A percentile compares a stretch with the other conserved stretches of the same genome.
phyloP scores from a whole-genome alignment of 106 monocot species.

The Acorus calamus region DNA sequence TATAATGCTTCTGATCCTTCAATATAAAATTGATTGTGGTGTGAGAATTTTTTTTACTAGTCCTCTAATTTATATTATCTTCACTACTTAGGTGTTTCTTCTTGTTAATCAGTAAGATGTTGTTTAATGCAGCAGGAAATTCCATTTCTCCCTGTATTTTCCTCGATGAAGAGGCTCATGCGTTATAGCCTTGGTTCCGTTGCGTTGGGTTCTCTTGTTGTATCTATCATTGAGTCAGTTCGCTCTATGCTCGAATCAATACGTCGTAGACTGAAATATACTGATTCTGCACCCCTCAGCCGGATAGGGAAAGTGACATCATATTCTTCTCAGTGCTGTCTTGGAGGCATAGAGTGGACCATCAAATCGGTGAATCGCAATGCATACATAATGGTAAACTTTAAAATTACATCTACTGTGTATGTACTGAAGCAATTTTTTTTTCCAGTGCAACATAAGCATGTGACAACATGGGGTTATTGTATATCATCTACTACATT shows the following conservation, averaged over 20 bases:
- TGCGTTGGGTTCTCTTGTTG: conserved; percentile 79
- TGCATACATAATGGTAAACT: conserved; percentile 75
- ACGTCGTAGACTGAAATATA: conserved; percentile 50
- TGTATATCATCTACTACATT: too few species aligned
- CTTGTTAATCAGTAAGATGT: too few species aligned
- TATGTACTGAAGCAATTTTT: too few species aligned
- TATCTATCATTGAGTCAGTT: conserved; percentile 64
- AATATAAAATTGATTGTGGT: too few species aligned
- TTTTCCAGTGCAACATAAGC: not conserved
- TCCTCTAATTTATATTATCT: too few species aligned
- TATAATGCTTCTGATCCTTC: too few species aligned
- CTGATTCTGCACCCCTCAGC: conserved; percentile 22
- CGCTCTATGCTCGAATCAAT: conserved; percentile 75
- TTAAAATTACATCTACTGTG: not conserved
- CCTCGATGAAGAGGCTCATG: conserved; percentile 70
- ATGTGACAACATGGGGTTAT: too few species aligned
- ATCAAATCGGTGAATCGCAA: conserved; percentile 61
- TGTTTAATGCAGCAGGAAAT: conserved; percentile 61
- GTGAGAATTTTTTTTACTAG: too few species aligned
- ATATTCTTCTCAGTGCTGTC: conserved; percentile 60
- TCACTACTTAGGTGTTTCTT: too few species aligned
- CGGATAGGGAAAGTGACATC: conserved; percentile 45
- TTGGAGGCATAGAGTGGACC: conserved; percentile 74
- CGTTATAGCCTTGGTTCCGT: conserved; percentile 92
- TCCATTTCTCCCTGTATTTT: conserved; percentile 85